A percentile compares a stretch with the other conserved stretches of the same genome.
These are phyloP conservation scores for Chaetomium strumarium DNA, from an alignment of 2,329 filamentous ascomycete species.

Conservation along the genomic window DNA sequence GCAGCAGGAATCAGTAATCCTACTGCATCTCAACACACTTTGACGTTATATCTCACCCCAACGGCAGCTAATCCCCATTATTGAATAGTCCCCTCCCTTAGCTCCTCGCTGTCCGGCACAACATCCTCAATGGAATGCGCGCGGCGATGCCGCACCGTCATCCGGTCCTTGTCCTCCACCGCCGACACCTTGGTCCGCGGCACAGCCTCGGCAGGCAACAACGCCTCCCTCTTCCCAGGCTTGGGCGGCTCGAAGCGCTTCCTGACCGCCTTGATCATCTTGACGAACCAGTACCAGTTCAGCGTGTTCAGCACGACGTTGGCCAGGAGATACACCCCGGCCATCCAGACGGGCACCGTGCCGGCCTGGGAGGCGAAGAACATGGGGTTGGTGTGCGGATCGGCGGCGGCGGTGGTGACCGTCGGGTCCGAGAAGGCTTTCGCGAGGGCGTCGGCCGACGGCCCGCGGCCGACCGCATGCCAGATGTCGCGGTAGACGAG, in stretches of 20 bases:
- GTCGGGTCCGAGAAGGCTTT: conserved; percentile 29
- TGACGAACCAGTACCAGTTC: conserved; percentile 81
- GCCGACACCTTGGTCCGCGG: conserved; percentile 5
- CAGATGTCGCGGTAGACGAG: conserved; percentile 67
- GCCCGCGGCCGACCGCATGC: conserved; percentile 45
- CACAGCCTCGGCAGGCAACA: not conserved
- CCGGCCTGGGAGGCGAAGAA: conserved; percentile 44
- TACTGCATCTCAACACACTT: not conserved
- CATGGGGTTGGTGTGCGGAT: conserved; percentile 40
- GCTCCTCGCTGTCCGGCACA: conserved; percentile 25
- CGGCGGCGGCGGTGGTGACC: conserved; percentile 33
- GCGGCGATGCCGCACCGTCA: conserved; percentile 8
- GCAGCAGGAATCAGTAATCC: not conserved
- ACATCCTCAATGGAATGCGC: conserved; percentile 24
- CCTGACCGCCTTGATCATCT: conserved; percentile 75
- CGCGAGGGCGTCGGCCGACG: conserved; percentile 29
- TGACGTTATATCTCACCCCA: not conserved
- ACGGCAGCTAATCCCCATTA: not conserved
- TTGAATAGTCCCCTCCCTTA: conserved; percentile 26
- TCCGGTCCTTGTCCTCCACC: conserved; percentile 8
- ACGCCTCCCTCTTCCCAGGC: conserved; percentile 28
- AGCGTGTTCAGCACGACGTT: conserved; percentile 69
- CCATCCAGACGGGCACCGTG: conserved; percentile 64
- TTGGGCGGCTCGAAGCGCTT: conserved; percentile 62
- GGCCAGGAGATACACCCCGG: conserved; percentile 58